These are phyloP conservation scores for Boletus pseudopeckii DNA, from an alignment of 768 basidiomycete genomes.

Conservation along the genomic window DNA sequence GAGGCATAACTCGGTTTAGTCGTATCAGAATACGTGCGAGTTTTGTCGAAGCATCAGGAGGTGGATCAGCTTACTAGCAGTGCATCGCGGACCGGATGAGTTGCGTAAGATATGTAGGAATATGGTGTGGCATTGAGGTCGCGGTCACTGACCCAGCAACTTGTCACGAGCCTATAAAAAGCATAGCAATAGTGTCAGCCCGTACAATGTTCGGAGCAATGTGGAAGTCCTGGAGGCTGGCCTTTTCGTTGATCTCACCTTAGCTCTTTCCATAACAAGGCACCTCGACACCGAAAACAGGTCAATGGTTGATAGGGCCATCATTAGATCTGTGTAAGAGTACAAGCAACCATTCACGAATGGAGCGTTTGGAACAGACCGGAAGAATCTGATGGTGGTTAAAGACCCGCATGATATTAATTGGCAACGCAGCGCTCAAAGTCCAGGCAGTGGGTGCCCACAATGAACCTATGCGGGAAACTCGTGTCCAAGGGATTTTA, in stretches of 20 bases:
- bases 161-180: neutral
- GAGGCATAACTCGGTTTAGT: too few species aligned
- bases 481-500: neutral
- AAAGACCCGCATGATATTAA: too few species aligned
- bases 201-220: neutral
- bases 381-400: too few species aligned
- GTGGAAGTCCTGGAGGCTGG: too few species aligned
- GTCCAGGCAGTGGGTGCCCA: neutral
- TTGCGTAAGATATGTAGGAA: neutral
- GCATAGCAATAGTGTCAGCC: neutral
- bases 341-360: neutral
- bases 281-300: neutral
- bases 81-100: neutral
- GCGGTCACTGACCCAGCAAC: neutral
- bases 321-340: too few species aligned
- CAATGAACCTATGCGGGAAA: neutral
- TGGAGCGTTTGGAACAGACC: too few species aligned
- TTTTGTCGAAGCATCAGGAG: too few species aligned
- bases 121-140: neutral
- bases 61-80: too few species aligned
- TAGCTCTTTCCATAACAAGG: neutral
- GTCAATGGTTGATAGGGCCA: neutral
- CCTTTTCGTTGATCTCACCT: neutral
- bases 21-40: too few species aligned
- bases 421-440: too few species aligned